Percentiles rank a stretch among this genome's conserved stretches.
These are phyloP conservation scores for Cadophora sp. DNA, from an alignment of 2,329 filamentous ascomycete genomes.

Conservation along the genomic window DNA sequence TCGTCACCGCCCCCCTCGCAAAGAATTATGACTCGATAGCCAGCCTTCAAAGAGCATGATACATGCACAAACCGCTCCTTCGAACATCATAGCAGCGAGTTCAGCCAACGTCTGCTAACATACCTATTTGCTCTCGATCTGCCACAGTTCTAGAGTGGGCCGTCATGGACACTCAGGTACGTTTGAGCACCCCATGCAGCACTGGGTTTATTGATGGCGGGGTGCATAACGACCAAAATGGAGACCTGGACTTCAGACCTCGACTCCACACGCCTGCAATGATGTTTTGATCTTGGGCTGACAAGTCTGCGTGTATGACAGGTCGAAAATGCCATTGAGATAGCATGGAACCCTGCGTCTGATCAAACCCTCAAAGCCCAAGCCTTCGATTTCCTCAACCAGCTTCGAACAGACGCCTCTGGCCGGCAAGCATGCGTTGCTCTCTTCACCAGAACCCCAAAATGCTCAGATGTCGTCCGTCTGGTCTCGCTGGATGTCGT, in stretches of 20 bases:
- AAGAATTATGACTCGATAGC: conserved; percentile 42
- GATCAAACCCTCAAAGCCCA: conserved; percentile 78
- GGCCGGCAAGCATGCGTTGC: conserved; percentile 90
- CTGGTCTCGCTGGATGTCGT: conserved; percentile 91
- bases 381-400: conserved; percentile 81
- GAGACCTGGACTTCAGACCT: background rate
- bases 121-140: conserved; percentile 17
- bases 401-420: conserved; percentile 80
- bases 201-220: conserved; percentile 21
- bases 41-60: conserved; percentile 38
- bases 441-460: conserved; percentile 82
- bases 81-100: conserved; percentile 29
- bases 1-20: conserved; percentile 26
- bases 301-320: conserved; percentile 52
- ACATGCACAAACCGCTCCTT: conserved; percentile 30
- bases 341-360: conserved; percentile 84
- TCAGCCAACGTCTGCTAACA: conserved; percentile 23
- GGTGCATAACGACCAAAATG: conserved; percentile 16
- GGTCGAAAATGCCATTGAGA: conserved; percentile 95
- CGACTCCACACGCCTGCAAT: background rate
- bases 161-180: conserved; percentile 45
- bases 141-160: conserved; percentile 25
- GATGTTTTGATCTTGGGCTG: conserved; percentile 23
- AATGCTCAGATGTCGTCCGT: conserved; percentile 81
- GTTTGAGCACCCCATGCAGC: conserved; percentile 30